These are phyloP conservation scores for Strigomonas oncopelti DNA, from an alignment of 208 protist species.

Conservation along the genomic window DNA sequence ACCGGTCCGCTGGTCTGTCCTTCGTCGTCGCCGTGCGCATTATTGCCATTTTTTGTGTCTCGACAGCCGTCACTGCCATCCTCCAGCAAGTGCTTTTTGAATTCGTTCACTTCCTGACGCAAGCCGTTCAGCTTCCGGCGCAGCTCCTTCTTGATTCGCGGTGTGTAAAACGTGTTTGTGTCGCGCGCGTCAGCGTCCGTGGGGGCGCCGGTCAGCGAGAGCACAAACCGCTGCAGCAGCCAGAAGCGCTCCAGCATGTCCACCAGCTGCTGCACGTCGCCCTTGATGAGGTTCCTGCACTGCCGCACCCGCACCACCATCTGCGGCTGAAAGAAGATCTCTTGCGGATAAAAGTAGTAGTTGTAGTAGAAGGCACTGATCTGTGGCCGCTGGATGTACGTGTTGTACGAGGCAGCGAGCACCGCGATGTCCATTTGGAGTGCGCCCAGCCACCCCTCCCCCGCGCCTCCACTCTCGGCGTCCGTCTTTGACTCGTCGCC, in stretches of 20 bases:
- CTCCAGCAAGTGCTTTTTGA: not conserved
- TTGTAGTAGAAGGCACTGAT: not conserved
- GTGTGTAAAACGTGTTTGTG: not conserved
- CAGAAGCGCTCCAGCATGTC: not conserved
- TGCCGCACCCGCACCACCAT: not conserved
- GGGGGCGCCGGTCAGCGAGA: not conserved
- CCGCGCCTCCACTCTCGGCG: too few relatives aligned
- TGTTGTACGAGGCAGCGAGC: not conserved
- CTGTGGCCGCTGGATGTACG: not conserved
- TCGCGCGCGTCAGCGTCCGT: too few relatives aligned
- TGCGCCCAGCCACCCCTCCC: not conserved
- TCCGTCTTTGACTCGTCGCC: not conserved
- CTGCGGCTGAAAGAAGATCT: not conserved
- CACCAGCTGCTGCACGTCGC: not conserved
- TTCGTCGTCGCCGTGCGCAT: not conserved
- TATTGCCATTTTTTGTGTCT: too few relatives aligned
- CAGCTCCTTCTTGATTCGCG: not conserved
- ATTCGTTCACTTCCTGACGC: not conserved
- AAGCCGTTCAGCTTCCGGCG: not conserved
- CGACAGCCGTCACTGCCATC: not conserved
- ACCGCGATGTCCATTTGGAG: not conserved
- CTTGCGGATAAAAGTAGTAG: not conserved
- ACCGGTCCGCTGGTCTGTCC: not conserved
- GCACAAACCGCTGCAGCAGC: not conserved
- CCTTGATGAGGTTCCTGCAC: not conserved